These are phyloP conservation scores for Zygoascus bituminiphila DNA, from an alignment of 805 yeast species.

Conservation along the genomic window DNA sequence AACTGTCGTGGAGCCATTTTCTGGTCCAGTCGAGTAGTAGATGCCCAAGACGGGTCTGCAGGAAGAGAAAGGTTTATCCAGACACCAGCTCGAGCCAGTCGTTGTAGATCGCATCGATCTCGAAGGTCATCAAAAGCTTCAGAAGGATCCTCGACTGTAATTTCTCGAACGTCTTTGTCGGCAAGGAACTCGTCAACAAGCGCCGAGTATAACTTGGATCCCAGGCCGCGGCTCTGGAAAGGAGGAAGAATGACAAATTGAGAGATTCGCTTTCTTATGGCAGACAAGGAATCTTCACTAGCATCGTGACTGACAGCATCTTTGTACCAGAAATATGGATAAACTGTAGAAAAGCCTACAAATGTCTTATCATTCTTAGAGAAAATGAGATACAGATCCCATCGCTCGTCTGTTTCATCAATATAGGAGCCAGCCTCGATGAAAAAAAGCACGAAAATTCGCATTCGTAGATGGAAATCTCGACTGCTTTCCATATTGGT, in stretches of 20 bases:
- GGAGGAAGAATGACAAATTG: conserved; percentile 84
- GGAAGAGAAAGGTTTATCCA: conserved; percentile 12
- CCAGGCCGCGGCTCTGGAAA: conserved; percentile 66
- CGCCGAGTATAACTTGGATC: conserved; percentile 48
- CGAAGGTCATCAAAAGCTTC: conserved; percentile 87
- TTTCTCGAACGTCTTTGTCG: conserved; percentile 50
- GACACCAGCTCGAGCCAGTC: conserved; percentile 31
- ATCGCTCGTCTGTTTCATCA: conserved; percentile 61
- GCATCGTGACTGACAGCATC: conserved; percentile 45
- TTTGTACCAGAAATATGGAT: conserved; percentile 72
- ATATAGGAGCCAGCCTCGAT: conserved; percentile 93
- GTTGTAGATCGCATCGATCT: conserved; percentile 66
- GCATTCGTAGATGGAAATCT: conserved; percentile 51
- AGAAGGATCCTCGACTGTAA: conserved; percentile 91
- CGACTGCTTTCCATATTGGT: conserved; percentile 39
- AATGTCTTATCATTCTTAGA: conserved; percentile 22
- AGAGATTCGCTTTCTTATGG: conserved; percentile 63
- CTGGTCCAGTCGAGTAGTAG: conserved; percentile 24
- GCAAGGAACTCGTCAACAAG: conserved; percentile 48
- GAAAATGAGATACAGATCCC: conserved; percentile 67
- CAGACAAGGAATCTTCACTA: conserved; percentile 12
- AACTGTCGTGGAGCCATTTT: conserved; percentile 77
- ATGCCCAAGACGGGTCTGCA: conserved; percentile 36
- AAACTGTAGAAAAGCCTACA: conserved; percentile 76
- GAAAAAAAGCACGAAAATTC: conserved; percentile 70